Evolutionary conservation across 129 eudicot genomes (phyloP), one percentile per base, ranked within the genome.

Genomic region (Pittosporum tobira): DNA sequence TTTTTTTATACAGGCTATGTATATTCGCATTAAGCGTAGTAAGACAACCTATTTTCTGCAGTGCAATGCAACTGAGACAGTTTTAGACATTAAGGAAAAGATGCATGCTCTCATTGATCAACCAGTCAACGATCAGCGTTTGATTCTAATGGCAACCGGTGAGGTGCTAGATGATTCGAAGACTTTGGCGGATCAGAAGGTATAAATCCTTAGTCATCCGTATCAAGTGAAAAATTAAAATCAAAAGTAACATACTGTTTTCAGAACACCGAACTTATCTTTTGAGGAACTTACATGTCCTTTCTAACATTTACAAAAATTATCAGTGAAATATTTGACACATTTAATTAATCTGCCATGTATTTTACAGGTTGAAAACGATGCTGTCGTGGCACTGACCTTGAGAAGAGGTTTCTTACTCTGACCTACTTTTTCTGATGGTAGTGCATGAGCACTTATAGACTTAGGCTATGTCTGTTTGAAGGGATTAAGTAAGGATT

Each of bases 151-250:
- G 68, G 68, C 82, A 62, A 70, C 77, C 6, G 77, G 77, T 51
- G 94, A 81, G 64, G 82, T 93, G 16, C 70, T 93, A 27, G 96
- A 93, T 25, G 93, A 93, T 77, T 79, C 96, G 34, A 93, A 84
- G 72, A 81, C 99, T 13, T 68, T 87, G 69, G 99, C 96, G 6
- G 96, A 93, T 72, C 94, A 93, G 75, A 84, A 84, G 99, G 99
- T 93, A 16, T 61, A 28, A 8, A 18, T 7, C 42, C 63, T 22
- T 55, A 10, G 45, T 36, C 15, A 16, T 14, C 4, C 0, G 1
- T 22, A 55, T 29, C 5, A 16, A 19, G n/a, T 31, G 25, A 34
- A 22, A 42, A 57, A 12, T 13, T n/a, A 26, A 7, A 7, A 24
- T 38, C 25, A 42, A 20, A 28, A 19, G 15, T 5, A 13, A 8